These are phyloP conservation scores for Sesbania bispinosa DNA, from an alignment of 306 rosid genomes.

Conservation along the genomic window DNA sequence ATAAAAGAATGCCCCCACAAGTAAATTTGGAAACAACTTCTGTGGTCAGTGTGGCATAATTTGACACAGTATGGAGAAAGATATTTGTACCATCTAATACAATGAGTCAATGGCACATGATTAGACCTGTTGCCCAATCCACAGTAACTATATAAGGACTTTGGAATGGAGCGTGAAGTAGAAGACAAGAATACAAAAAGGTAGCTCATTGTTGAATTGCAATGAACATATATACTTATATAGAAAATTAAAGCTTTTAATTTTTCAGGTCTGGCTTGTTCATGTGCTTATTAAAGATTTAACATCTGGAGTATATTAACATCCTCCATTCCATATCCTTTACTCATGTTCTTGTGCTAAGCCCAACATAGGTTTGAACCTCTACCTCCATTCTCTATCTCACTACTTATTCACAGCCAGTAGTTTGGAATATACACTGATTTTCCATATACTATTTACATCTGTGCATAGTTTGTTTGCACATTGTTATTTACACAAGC, in stretches of 20 bases:
- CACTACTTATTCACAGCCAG: not conserved
- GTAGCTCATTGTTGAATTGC: not conserved
- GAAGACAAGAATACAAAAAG: constrained; percentile 21
- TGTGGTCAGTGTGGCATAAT: not conserved
- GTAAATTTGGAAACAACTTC: not conserved
- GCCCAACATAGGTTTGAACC: not conserved
- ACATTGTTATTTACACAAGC: not conserved
- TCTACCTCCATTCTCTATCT: not conserved
- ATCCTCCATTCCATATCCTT: not conserved
- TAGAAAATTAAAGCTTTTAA: not conserved
- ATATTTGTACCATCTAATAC: not conserved
- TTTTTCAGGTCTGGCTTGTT: not conserved
- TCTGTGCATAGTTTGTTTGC: not conserved
- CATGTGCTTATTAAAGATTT: constrained; percentile 12
- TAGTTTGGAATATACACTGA: not conserved
- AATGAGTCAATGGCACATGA: not conserved
- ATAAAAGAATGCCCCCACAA: not conserved
- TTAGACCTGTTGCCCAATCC: not conserved
- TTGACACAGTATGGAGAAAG: not conserved
- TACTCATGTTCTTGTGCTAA: constrained; percentile 17
- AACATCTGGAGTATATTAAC: not conserved
- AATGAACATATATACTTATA: not conserved
- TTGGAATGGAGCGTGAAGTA: constrained; percentile 14
- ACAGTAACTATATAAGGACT: not conserved
- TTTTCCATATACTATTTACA: not conserved